A percentile compares a stretch with the other conserved stretches of the same genome.
Conservation (phyloP, 2,329 filamentous ascomycete genomes). For the Fusarium sp. region DNA sequence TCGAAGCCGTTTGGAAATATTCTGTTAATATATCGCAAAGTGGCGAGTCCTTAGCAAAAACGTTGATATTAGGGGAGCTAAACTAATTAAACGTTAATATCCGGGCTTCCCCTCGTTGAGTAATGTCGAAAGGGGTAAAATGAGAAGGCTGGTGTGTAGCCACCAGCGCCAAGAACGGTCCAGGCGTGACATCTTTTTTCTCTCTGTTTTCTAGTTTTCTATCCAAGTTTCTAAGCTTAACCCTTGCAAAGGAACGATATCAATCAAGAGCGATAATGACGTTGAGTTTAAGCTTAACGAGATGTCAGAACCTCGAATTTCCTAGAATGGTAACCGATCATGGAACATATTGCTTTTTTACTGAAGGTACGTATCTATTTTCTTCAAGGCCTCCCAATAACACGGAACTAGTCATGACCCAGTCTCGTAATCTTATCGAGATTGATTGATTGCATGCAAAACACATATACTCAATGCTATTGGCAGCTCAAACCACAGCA, state of each 20-base stretch:
- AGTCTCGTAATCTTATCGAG: background rate
- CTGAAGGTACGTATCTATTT: background rate
- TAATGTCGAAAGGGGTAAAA: constrained; percentile 30
- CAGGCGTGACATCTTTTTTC: background rate
- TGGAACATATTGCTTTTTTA: background rate
- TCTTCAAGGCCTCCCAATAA: background rate
- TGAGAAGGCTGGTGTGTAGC: constrained; percentile 29
- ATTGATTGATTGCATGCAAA: background rate
- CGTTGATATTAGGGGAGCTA: constrained; percentile 25
- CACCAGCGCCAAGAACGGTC: constrained; percentile 23
- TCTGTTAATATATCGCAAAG: constrained; percentile 15
- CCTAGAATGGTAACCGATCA: background rate
- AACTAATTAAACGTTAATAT: constrained; percentile 30
- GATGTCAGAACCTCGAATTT: background rate
- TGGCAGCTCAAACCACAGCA: no score
- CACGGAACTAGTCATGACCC: background rate
- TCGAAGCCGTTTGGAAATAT: constrained; percentile 16
- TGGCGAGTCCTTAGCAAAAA: constrained; percentile 14
- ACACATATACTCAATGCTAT: background rate
- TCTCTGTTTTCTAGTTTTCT: background rate
- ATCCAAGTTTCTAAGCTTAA: constrained; percentile 15
- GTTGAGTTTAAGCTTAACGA: constrained; percentile 14
- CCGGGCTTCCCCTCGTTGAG: constrained; percentile 30
- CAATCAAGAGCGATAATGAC: constrained; percentile 13
- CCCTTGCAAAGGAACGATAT: background rate